Evolutionary conservation across 176 grass and related monocot genomes (phyloP).

Genomic region (Ensete glaucum): DNA sequence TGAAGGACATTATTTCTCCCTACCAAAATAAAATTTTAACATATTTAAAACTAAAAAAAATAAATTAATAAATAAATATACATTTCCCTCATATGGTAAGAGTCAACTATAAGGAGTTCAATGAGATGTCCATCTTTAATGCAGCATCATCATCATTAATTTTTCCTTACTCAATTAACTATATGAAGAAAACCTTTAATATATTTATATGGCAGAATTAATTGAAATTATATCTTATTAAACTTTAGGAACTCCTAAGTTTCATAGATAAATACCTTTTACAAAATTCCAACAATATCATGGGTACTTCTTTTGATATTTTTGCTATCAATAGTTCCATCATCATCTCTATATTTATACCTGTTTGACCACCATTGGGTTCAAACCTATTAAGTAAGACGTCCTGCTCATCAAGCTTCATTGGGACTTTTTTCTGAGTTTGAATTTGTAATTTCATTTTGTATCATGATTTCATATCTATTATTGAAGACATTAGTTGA

Average conservation of each 20-base stretch:
- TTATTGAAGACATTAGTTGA: slow-evolving; percentile 66
- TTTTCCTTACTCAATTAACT: slow-evolving; percentile 55
- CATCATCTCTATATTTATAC: slow-evolving; percentile 27
- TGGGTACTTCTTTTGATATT: slow-evolving; percentile 32
- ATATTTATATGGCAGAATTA: neutral
- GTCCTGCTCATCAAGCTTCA: slow-evolving; percentile 33
- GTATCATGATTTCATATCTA: slow-evolving; percentile 44
- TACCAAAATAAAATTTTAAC: too few species aligned
- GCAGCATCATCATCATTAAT: slow-evolving; percentile 63
- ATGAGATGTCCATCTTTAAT: slow-evolving; percentile 76
- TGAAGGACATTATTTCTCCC: too few species aligned
- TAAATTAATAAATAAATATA: neutral
- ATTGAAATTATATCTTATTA: neutral
- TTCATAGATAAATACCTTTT: slow-evolving; percentile 40
- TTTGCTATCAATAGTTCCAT: slow-evolving; percentile 23
- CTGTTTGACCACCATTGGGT: slow-evolving; percentile 26
- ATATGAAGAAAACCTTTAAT: slow-evolving; percentile 3
- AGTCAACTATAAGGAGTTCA: slow-evolving; percentile 77
- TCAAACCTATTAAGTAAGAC: slow-evolving; percentile 28
- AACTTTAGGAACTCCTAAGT: neutral
- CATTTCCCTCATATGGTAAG: slow-evolving; percentile 41
- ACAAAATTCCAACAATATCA: slow-evolving; percentile 56
- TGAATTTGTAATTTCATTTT: slow-evolving; percentile 28
- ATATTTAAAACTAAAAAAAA: too few species aligned
- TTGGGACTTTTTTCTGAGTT: slow-evolving; percentile 42